These are phyloP conservation scores for Populus alba DNA, from an alignment of 345 rosid genomes.

Conservation along the genomic window DNA sequence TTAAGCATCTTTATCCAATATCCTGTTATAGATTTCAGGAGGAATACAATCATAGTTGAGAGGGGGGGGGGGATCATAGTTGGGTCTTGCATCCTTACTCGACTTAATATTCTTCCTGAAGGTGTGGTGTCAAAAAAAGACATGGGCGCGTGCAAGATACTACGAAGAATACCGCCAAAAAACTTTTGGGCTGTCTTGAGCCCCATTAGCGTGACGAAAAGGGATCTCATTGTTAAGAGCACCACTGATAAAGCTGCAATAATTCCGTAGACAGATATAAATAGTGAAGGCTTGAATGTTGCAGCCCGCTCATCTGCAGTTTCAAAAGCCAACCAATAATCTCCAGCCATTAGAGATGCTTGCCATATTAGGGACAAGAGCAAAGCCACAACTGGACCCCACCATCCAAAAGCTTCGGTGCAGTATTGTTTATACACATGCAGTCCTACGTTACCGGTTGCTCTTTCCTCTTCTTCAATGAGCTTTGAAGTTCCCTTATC, in stretches of 20 bases:
- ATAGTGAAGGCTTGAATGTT: constrained; percentile 50
- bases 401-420: constrained; percentile 93
- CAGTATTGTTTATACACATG: constrained; percentile 67
- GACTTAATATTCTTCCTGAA: constrained; percentile 87
- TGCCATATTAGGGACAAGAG: constrained; percentile 72
- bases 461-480: constrained; percentile 84
- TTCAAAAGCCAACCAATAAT: constrained; percentile 93
- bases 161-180: constrained; percentile 66
- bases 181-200: constrained; percentile 79
- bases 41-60: background rate
- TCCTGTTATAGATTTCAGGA: background rate
- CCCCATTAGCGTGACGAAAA: constrained; percentile 57
- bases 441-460: constrained; percentile 71
- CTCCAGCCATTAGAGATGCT: constrained; percentile 74
- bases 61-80: background rate
- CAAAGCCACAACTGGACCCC: constrained; percentile 60
- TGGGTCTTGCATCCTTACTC: constrained; percentile 47
- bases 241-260: constrained; percentile 59
- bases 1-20: constrained; percentile 1
- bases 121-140: constrained; percentile 97
- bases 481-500: constrained; percentile 63
- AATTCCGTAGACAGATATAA: constrained; percentile 58
- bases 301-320: constrained; percentile 53
- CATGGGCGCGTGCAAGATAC: constrained; percentile 96
- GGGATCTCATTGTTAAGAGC: constrained; percentile 47